phyloP scores from a whole-genome alignment of 176 grass and related monocot species.

The Triticum monococcum region DNA sequence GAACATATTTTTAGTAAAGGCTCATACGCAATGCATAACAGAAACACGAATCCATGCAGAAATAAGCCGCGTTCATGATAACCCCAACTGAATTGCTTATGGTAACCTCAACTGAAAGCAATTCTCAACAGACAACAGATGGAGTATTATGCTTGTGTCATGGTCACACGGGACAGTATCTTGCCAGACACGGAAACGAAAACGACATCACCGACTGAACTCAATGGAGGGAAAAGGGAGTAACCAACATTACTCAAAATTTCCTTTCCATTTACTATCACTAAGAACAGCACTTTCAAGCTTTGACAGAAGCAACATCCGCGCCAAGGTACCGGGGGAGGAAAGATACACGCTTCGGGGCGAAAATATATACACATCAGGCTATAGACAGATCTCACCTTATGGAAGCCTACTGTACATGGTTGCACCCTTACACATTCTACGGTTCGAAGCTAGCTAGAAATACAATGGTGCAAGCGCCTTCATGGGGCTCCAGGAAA shows the following conservation, averaged over 20 bases:
- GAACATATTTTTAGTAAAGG: background rate
- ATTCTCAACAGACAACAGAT: background rate
- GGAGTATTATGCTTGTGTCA: slow-evolving; percentile 5
- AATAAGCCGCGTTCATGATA: slow-evolving; percentile 8
- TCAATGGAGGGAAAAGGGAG: slow-evolving; percentile 33
- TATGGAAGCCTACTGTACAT: slow-evolving; percentile 41
- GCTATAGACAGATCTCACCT: slow-evolving; percentile 38
- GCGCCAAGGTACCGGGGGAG: background rate
- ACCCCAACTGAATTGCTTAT: slow-evolving; percentile 24
- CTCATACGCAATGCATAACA: background rate
- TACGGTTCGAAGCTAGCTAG: slow-evolving; percentile 17
- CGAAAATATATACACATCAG: slow-evolving; percentile 52
- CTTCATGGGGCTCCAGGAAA: slow-evolving; percentile 28
- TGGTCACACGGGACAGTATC: background rate
- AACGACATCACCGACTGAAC: slow-evolving; percentile 9
- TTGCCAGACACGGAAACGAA: slow-evolving; percentile 20
- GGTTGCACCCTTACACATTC: slow-evolving; percentile 31
- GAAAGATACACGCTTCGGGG: slow-evolving; percentile 22
- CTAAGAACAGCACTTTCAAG: background rate
- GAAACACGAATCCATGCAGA: background rate
- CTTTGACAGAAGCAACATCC: slow-evolving; percentile 29
- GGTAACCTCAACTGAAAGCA: slow-evolving; percentile 31
- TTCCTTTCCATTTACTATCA: slow-evolving; percentile 41
- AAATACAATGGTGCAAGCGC: slow-evolving; percentile 28
- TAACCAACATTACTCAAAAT: slow-evolving; percentile 44